Percentiles rank a stretch among this genome's conserved stretches.
Conservation (phyloP, 768 basidiomycete species). For the Suillus weaverae region DNA sequence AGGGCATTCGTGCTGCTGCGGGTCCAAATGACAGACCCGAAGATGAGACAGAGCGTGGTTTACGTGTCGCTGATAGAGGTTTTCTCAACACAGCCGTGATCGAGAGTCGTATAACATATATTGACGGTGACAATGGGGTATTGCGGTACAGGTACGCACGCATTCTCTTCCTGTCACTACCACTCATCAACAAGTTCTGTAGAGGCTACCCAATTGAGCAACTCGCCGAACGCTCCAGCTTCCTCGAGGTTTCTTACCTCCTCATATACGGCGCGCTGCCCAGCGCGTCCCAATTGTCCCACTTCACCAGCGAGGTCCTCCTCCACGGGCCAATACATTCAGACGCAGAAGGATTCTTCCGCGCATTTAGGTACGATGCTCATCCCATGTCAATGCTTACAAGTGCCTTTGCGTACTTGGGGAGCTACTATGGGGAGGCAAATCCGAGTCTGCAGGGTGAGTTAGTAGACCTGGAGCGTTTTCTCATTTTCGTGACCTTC, state of each 20-base stretch:
- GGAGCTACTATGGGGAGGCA: constrained; percentile 84
- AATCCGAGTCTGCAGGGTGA: constrained; percentile 85
- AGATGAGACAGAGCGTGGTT: constrained; percentile 80
- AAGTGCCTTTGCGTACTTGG: constrained; percentile 84
- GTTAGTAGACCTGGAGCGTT: constrained; percentile 6
- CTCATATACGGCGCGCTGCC: constrained; percentile 88
- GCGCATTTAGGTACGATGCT: constrained; percentile 83
- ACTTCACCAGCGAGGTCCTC: constrained; percentile 76
- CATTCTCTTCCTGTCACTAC: neutral
- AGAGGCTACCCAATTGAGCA: constrained; percentile 95
- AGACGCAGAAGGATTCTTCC: constrained; percentile 69
- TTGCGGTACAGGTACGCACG: constrained; percentile 66
- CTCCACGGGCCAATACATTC: constrained; percentile 71
- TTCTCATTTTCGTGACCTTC: neutral
- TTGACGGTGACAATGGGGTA: constrained; percentile 87
- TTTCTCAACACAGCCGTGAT: constrained; percentile 85
- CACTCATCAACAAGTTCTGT: constrained; percentile 9
- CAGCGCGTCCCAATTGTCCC: constrained; percentile 51
- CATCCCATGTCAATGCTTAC: constrained; percentile 92
- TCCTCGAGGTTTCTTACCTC: constrained; percentile 83
- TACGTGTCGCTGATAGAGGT: constrained; percentile 77
- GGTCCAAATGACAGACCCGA: constrained; percentile 67
- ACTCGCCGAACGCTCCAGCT: constrained; percentile 74
- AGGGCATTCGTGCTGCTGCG: constrained; percentile 61
- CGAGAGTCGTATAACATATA: constrained; percentile 81